Base-by-base conservation (phyloP, 805 yeast genomes). In the Metschnikowia bowlesiae region DNA sequence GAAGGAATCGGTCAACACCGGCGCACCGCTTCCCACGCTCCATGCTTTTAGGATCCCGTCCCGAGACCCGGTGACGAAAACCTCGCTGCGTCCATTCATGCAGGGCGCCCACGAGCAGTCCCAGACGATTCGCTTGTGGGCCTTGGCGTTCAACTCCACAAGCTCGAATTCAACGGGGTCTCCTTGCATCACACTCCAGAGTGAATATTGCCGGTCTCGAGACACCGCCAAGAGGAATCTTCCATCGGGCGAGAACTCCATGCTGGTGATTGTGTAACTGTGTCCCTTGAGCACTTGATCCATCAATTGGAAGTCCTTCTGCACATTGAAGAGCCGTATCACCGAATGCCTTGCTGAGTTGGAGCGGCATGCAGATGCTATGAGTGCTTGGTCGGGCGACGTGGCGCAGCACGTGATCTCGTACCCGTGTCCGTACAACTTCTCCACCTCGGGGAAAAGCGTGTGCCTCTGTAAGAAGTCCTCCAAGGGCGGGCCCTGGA, bases 401-500 rank as follows among this genome's bases (percentile, higher is more conserved):
- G 83, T 78, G 47, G 87, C 96, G 37, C 90, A 76, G 41, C 92
- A 79, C 0, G 89, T 82, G 36, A 91, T 82, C 65, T 95, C 99
- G 67, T 89, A 95, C 8, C 99, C 99, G 66, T 94, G 99, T 0
- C 99, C 99, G 62, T 94, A 94, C 40, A 94, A 68, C 65, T 94
- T 94, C 61, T 94, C 99, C 49, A 85, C 72, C 63, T 94, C 99
- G 0, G 99, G 99, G 85, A 95, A 94, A 47, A 94, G 72, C 0
- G 98, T 88, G 62, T 84, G 89, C 61, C 98, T 78, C 65, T 94
- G 98, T 29, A 94, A 72, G 53, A 88, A 87, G 61, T 92, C 97
- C 65, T 94, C 99, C 42, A 85, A 69, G 0, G 99, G 98, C 10
- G 69, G 65, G 37, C 53, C 51, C 11, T 50, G 32, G 33, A 55